Conservation (phyloP, 2,329 filamentous ascomycete species). For the Lachnum nothofagi region DNA sequence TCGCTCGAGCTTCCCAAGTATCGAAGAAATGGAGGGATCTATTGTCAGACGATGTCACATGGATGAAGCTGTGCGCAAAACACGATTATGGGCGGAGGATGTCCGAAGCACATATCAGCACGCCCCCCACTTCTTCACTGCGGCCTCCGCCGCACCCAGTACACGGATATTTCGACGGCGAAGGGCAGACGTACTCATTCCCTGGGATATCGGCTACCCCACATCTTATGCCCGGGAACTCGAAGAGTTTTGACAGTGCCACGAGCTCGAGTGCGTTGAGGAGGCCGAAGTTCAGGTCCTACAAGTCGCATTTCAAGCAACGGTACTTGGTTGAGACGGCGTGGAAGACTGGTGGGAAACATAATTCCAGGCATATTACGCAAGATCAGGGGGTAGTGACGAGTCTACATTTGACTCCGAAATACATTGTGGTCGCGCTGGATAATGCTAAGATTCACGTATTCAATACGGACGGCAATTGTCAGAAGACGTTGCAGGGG, state of each 20-base stretch:
- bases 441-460: slow-evolving; percentile 99
- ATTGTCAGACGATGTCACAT: slow-evolving; percentile 92
- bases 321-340: slow-evolving; percentile 94
- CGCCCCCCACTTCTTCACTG: slow-evolving; percentile 17
- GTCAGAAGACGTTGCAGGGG: slow-evolving; percentile 82
- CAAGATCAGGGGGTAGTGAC: slow-evolving; percentile 97
- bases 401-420: slow-evolving; percentile 85
- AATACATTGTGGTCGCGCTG: slow-evolving; percentile 94
- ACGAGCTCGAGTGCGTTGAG: slow-evolving; percentile 36
- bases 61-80: slow-evolving; percentile 95
- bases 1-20: slow-evolving; percentile 92
- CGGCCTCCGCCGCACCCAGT: slow-evolving; percentile 30
- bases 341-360: slow-evolving; percentile 86
- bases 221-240: slow-evolving; percentile 31
- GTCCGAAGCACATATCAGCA: slow-evolving; percentile 35
- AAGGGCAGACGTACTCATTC: slow-evolving; percentile 37
- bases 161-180: slow-evolving; percentile 16
- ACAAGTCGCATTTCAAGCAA: slow-evolving; percentile 97
- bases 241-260: slow-evolving; percentile 52
- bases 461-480: slow-evolving; percentile 85
- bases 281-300: slow-evolving; percentile 68
- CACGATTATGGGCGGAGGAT: slow-evolving; percentile 72
- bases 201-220: slow-evolving; percentile 39
- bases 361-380: slow-evolving; percentile 80
- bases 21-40: slow-evolving; percentile 90